Conservation (phyloP, 1,139 yeast species). For the Yamadazyma mexicana region DNA sequence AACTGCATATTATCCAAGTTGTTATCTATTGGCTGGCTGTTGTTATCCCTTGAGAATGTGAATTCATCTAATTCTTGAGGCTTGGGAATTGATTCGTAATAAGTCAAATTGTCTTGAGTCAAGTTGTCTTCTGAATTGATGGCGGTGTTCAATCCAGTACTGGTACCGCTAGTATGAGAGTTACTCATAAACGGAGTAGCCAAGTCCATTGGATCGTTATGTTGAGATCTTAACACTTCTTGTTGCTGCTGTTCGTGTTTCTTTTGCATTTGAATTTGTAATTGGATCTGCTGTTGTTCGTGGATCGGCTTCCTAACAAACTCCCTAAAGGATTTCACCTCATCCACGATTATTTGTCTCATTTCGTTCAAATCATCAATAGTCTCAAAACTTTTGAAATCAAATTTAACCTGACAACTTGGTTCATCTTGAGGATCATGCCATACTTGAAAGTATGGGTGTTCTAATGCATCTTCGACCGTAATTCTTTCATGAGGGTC, state of each 20-base stretch:
- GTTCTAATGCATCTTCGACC: slow-evolving; percentile 85
- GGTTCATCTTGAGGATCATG: slow-evolving; percentile 97
- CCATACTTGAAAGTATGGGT: slow-evolving; percentile 90
- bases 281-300: slow-evolving; percentile 56
- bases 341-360: slow-evolving; percentile 77
- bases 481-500: slow-evolving; percentile 87
- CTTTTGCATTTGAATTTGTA: slow-evolving; percentile 37
- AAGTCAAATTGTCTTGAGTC: slow-evolving; percentile 24
- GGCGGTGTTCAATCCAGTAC: slow-evolving; percentile 33
- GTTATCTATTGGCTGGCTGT: neutral
- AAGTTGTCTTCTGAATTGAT: slow-evolving; percentile 15
- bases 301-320: slow-evolving; percentile 77
- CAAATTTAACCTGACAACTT: slow-evolving; percentile 77
- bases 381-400: slow-evolving; percentile 80
- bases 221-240: slow-evolving; percentile 46
- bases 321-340: slow-evolving; percentile 76
- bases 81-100: slow-evolving; percentile 42
- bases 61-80: slow-evolving; percentile 50
- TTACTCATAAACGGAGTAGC: slow-evolving; percentile 17
- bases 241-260: slow-evolving; percentile 30
- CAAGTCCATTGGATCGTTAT: slow-evolving; percentile 19
- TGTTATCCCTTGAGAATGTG: slow-evolving; percentile 22
- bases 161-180: slow-evolving; percentile 11
- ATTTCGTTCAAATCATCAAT: slow-evolving; percentile 78
- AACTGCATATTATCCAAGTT: slow-evolving; percentile 8